Evolutionary conservation across 805 yeast species (phyloP).

Genomic region (Pichia sporocuriosa): DNA sequence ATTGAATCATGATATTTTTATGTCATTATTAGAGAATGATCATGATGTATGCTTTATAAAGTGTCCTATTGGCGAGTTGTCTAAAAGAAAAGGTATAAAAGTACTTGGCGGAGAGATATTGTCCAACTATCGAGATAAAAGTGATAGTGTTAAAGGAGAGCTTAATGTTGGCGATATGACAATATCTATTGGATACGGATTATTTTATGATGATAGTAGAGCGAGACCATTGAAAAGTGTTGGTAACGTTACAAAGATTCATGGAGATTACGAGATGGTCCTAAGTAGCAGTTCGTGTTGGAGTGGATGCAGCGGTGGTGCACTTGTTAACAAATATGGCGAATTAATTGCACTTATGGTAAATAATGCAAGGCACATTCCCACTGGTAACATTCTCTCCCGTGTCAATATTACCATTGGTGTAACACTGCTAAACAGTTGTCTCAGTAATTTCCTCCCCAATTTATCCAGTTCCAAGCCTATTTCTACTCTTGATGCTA

Average conservation of each 20-base stretch:
- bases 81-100: background rate
- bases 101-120: background rate
- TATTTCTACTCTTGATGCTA: no score
- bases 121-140: background rate
- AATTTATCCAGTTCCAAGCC: no score
- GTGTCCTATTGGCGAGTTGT: slow-evolving; percentile 2
- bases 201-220: slow-evolving; percentile 22
- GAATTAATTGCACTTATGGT: slow-evolving; percentile 36
- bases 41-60: slow-evolving; percentile 1
- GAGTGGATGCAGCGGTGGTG: slow-evolving; percentile 49
- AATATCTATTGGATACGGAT: slow-evolving; percentile 35
- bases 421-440: background rate
- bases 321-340: slow-evolving; percentile 23
- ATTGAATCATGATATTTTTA: slow-evolving; percentile 16
- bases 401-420: slow-evolving; percentile 7
- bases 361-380: slow-evolving; percentile 31
- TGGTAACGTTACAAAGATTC: slow-evolving; percentile 25
- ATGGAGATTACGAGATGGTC: slow-evolving; percentile 18
- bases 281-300: slow-evolving; percentile 40
- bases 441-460: no score
- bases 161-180: slow-evolving; percentile 16
- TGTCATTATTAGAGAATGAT: slow-evolving; percentile 2
- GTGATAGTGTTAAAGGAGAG: background rate
- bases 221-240: slow-evolving; percentile 28
- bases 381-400: slow-evolving; percentile 18